Evolutionary conservation across 352 stramenopile species (phyloP), one percentile per base, ranked within the genome.

Genomic region (Phytophthora fragariae): DNA sequence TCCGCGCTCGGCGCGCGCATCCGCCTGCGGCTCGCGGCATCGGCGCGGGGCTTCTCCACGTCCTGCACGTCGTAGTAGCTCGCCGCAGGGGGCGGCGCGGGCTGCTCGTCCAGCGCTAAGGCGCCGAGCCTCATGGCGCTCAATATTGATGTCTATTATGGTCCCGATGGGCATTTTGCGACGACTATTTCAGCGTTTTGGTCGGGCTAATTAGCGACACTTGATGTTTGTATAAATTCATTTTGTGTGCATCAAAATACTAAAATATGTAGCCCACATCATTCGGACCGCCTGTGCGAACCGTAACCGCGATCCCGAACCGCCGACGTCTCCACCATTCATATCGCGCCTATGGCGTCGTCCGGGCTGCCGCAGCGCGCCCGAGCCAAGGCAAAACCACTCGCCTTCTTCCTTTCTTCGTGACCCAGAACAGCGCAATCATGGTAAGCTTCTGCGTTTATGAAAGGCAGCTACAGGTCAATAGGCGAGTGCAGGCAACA

Each of bases 401-500:
- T 94, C 84, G 83, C 88, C 86, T 94, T 94, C 88, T 94, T 94
- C 88, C 88, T 92, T 92, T 94, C 84, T 90, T 90, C 80, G 87
- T 89, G 79, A 92, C 90, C 84, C 85, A 81, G 80, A 92, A 87
- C 84, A 86, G 80, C 81, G 80, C 77, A 80, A 88, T 89, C 73
- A 93, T 93, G 86, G 86, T 93, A 85, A 82, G 86, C 84, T 56
- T 49, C 50, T 53, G 53, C 33, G 29, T 54, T n/a, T n/a, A 58
- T 56, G 47, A 39, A 64, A 37, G 59, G 57, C 47, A 56, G 24
- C 49, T 27, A 39, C 31, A 33, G 61, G 46, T 54, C 7, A 47
- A 17, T 11, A 11, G 31, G 27, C 50, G 64, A 59, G 27, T 12
- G 57, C 27, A 4, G 11, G 24, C 24, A 66, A 19, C 14, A 47